Percentiles rank a stretch among this genome's conserved stretches.
Evolutionary conservation across 2,329 filamentous ascomycete genomes (phyloP).

Genomic region (Macrophomina phaseolina): DNA sequence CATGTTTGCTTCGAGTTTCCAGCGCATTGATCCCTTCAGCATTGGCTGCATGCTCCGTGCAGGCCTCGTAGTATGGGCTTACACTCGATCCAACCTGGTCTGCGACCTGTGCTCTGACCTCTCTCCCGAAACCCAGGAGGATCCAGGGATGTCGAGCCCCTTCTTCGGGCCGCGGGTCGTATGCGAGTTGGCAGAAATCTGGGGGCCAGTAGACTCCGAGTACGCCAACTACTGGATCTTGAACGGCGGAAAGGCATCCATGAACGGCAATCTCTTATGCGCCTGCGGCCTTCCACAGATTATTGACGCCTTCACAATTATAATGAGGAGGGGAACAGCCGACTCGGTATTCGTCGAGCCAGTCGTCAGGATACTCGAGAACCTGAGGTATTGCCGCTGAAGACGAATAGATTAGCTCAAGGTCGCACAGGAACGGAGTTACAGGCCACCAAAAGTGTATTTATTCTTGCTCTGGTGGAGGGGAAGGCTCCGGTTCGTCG

Average conservation of each 20-base stretch:
- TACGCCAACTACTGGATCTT: slow-evolving; percentile 2
- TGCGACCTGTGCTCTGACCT: neutral
- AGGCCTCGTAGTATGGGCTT: neutral
- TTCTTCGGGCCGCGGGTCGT: neutral
- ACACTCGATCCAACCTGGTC: neutral
- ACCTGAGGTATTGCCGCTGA: neutral
- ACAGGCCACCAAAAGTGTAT: neutral
- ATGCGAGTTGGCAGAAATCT: slow-evolving; percentile 4
- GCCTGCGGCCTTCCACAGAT: slow-evolving; percentile 1
- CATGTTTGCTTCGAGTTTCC: neutral
- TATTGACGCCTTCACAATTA: neutral
- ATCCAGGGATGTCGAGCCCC: neutral
- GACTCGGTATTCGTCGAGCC: neutral
- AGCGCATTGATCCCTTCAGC: neutral
- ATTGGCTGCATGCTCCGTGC: slow-evolving; percentile 7
- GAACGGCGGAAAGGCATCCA: neutral
- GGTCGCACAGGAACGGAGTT: neutral
- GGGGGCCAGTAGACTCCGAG: neutral
- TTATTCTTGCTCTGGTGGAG: neutral
- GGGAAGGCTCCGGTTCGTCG: neutral
- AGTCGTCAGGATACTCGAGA: neutral
- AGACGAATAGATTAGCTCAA: neutral
- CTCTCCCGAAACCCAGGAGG: neutral
- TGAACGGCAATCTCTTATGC: neutral
- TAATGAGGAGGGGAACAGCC: neutral